A percentile compares a stretch with the other conserved stretches of the same genome.
These are phyloP conservation scores for Cyclotella atomus DNA, from an alignment of 108 stramenopile species.

Conservation along the genomic window DNA sequence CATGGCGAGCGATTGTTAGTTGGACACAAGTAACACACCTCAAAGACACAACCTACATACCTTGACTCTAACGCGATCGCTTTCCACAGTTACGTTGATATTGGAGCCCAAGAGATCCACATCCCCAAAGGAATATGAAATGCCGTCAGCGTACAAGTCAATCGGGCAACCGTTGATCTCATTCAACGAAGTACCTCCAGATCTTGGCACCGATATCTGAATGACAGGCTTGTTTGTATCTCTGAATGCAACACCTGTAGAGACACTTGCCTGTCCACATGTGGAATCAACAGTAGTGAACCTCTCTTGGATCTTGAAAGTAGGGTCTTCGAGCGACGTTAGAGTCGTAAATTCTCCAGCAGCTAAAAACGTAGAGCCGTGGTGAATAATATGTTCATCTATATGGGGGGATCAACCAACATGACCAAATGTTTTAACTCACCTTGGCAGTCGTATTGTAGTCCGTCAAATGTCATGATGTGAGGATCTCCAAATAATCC, in stretches of 20 bases:
- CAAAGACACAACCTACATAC: neutral
- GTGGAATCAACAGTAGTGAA: constrained; percentile 14
- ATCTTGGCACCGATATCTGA: constrained; percentile 18
- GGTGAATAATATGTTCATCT: too few species aligned
- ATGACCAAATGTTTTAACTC: too few species aligned
- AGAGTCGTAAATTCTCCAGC: constrained; percentile 22
- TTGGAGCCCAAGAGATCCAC: neutral
- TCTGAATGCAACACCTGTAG: constrained; percentile 17
- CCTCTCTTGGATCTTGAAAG: constrained; percentile 19
- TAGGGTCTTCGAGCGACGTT: constrained; percentile 14
- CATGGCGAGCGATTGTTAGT: neutral
- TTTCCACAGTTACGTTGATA: neutral
- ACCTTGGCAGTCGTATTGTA: constrained; percentile 20
- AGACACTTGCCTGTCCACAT: constrained; percentile 20
- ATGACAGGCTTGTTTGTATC: constrained; percentile 15
- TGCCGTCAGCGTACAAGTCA: constrained; percentile 20
- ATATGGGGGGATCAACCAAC: too few species aligned
- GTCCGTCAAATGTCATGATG: constrained; percentile 9
- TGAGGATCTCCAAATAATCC: constrained; percentile 26
- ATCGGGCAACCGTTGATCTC: constrained; percentile 15
- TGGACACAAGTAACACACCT: neutral
- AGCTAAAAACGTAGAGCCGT: too few species aligned
- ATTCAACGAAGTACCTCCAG: neutral
- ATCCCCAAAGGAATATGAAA: neutral
- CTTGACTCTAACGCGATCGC: neutral